Evolutionary conservation across 306 rosid species (phyloP), one percentile per base, ranked within the genome.

Genomic region (Gastrolobium villosum): DNA sequence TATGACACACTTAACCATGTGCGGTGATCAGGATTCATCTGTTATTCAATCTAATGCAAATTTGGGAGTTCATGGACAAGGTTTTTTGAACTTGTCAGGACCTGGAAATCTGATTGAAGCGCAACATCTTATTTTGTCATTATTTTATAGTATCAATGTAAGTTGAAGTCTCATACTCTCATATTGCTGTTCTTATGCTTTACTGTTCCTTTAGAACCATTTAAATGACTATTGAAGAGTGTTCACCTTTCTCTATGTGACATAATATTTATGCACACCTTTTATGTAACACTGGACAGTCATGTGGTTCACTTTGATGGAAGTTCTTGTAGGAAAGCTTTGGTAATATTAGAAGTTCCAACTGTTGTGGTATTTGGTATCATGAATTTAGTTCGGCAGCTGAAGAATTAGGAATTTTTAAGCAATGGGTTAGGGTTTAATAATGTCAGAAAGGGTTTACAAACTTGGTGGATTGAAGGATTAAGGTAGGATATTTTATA

Each of bases 41-140:
- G 67, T 87, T 74, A 95, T 95, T 83, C 99, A 85, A 81, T 95
- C 99, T 68, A 93, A 88, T 86, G 88, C 99, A 50, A 92, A 95
- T 86, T 86, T 95, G 87, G 99, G 98, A 81, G 89, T 95, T 81
- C 99, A 93, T 45, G 99, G 99, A 79, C 99, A 95, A 91, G 97
- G 99, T 53, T 86, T 11, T 76, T 85, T 95, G 89, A 95, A 95
- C 88, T 88, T 95, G 80, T 82, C 99, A 31, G 99, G 99, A 80
- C 88, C 94, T 74, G 99, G 99, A 73, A 89, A 95, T 85, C 36
- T 92, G 88, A 87, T 95, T 72, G 96, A 95, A 93, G 98, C 98
- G 10, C 97, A 93, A 77, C 99, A 78, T 72, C 77, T 95, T 82
- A 54, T 89, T 82, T 86, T 95, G 85, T 93, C 98, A 46, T 73